Conservation (phyloP, 2,329 filamentous ascomycete genomes). For the Pestalotiopsis sp. region DNA sequence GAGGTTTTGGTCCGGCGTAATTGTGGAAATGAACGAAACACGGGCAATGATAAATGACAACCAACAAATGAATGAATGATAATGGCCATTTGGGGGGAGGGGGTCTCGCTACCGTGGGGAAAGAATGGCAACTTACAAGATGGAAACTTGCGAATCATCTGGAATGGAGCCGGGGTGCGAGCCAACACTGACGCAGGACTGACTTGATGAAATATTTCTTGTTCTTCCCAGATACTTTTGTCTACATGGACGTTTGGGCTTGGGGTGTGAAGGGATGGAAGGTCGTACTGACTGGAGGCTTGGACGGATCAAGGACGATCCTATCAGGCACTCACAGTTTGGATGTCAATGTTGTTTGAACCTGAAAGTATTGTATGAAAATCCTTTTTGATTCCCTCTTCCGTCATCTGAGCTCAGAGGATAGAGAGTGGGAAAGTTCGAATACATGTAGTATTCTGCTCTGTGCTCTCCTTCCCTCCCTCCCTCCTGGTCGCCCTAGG, state of each 20-base stretch:
- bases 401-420: background rate
- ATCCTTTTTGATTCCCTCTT: background rate
- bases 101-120: background rate
- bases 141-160: background rate
- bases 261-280: background rate
- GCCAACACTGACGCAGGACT: background rate
- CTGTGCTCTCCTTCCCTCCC: too few species aligned
- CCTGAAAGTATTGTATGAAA: background rate
- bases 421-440: background rate
- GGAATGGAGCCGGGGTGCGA: background rate
- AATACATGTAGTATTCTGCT: background rate
- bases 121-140: background rate
- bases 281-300: background rate
- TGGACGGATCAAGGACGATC: background rate
- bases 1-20: slow-evolving; percentile 4
- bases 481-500: background rate
- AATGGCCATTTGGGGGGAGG: background rate
- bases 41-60: background rate
- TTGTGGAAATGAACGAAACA: background rate
- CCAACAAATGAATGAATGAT: background rate
- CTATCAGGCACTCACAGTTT: background rate
- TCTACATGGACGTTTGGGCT: background rate
- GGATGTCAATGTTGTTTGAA: background rate
- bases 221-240: background rate
- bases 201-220: background rate